Percentiles rank a stretch among this genome's conserved stretches.
Evolutionary conservation across 2,329 filamentous ascomycete genomes (phyloP).

Genomic region (Cladosporium sp.): DNA sequence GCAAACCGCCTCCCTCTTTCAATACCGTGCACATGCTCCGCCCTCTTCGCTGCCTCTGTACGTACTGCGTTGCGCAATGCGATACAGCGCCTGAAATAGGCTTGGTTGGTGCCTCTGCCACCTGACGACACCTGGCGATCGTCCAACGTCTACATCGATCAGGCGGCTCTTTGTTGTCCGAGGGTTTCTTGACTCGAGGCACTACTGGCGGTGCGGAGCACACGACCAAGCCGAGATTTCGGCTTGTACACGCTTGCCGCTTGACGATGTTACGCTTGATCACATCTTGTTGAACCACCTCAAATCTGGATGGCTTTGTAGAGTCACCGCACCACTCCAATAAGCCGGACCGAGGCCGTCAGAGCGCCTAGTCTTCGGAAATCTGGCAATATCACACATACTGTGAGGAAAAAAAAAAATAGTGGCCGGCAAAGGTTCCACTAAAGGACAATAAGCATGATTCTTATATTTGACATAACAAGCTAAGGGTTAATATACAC

Average conservation of each 20-base stretch:
- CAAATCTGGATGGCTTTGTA: not conserved
- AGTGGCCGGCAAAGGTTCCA: too few species aligned
- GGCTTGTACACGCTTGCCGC: constrained; percentile 14
- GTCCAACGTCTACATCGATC: constrained; percentile 10
- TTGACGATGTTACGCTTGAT: constrained; percentile 5
- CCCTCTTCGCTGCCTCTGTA: not conserved
- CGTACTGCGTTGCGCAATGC: constrained; percentile 9
- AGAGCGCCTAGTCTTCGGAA: not conserved
- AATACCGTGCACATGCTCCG: not conserved
- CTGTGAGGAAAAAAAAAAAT: not conserved
- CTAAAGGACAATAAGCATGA: not conserved
- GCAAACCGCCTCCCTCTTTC: not conserved
- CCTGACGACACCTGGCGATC: constrained; percentile 9
- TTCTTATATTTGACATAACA: not conserved
- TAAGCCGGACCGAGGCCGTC: not conserved
- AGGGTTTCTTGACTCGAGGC: not conserved
- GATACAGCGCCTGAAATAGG: constrained; percentile 6
- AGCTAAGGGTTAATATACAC: too few species aligned
- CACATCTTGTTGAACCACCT: not conserved
- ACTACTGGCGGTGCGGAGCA: not conserved
- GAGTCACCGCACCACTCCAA: not conserved
- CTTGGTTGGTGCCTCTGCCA: constrained; percentile 19
- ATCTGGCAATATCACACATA: not conserved
- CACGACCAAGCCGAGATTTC: constrained; percentile 16
- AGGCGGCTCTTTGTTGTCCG: constrained; percentile 14